Evolutionary conservation across 371 early-diverging fungal species (phyloP), one percentile per base, ranked within the genome.

Genomic region (Apophysomyces variabilis): DNA sequence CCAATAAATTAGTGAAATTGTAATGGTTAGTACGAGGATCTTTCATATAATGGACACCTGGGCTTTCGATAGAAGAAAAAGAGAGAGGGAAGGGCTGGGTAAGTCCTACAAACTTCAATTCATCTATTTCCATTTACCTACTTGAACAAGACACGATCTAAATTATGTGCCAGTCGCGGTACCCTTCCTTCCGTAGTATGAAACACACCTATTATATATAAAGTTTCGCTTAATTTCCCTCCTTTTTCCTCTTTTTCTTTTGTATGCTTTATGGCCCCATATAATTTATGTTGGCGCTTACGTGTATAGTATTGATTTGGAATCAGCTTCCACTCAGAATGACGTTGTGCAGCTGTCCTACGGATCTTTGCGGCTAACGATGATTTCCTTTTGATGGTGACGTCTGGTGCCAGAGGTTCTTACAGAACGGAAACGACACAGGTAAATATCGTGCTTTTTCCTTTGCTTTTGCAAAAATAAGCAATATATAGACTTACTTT

Each of bases 101-200:
- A 26, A 26, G 32, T 3, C 32, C 32, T 26, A 3, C 32, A 26
- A 26, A 26, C 32, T 26, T 26, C 3, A 26, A 26, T 26, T 26
- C 26, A 35, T 18, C 36, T 4, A 14, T 35, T 35, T 21, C 37
- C 9, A 35, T 57, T 11, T 16, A 74, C 76, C 62, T 85, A 89
- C 91, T 87, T 92, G 83, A 95, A 94, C 54, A 96, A 73, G 2
- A 92, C 89, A 21, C 89, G 86, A 57, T 95, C 92, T 41, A 96
- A 77, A 1, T 91, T 92, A 74, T 95, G 95, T 5, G 87, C 90
- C 32, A 95, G 77, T 5, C 62, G 74, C 0, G 91, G 59, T n/a
- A 76, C 70, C 9, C 21, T 21, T 9, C n/a, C 32, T 26, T 26
- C 32, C 1, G 32, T 26, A 26, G 32, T 3, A 26, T 26, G 32